Base-by-base conservation (phyloP, 2,329 filamentous ascomycete species). In the Sclerotinia trifoliorum region DNA sequence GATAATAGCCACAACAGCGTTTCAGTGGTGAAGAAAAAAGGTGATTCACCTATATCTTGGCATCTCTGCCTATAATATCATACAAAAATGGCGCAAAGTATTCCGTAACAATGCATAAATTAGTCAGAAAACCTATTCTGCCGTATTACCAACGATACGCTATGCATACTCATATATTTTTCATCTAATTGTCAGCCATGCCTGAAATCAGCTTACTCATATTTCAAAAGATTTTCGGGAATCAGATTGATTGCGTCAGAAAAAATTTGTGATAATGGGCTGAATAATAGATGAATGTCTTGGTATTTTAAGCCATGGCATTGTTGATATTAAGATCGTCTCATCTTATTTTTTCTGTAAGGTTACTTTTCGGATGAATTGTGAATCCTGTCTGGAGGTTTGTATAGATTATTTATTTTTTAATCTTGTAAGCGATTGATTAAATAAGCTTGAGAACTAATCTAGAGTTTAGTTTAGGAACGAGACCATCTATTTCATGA, bases 191-290 rank as follows among this genome's bases (percentile, higher is more conserved):
- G 15, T 29, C 26, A 55, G 54, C 35, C 54, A 56, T 35, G 10
- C 21, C 35, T 24, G n/a, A 58, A 58, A 17, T 61, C 58, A 61
- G 58, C 58, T 61, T 63, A 63, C 46, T 62, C 29, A 49, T 39
- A 62, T 13, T 2, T 39, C 15, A 5, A 24, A 17, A 35, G 15
- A 17, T 42, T 49, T 7, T 29, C 26, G 44, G 11, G 13, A 24
- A 35, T 35, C 26, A 13, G 39, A 42, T 42, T 42, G 42, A 1
- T 21, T 26, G 29, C 26, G 21, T 10, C 29, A 8, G 15, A 3
- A 15, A 21, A 11, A 7, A 24, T 57, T 1, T 29, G 15, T 11
- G 1, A 7, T 26, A 17, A 39, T 24, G 11, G 11, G 19, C 5
- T 44, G 10, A 15, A 26, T 58, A 35, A 19, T 2, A 42, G 39